Percentiles rank a stretch among this genome's conserved stretches.
These are phyloP conservation scores for Amanita jacksonii DNA, from an alignment of 768 basidiomycete species.

Conservation along the genomic window DNA sequence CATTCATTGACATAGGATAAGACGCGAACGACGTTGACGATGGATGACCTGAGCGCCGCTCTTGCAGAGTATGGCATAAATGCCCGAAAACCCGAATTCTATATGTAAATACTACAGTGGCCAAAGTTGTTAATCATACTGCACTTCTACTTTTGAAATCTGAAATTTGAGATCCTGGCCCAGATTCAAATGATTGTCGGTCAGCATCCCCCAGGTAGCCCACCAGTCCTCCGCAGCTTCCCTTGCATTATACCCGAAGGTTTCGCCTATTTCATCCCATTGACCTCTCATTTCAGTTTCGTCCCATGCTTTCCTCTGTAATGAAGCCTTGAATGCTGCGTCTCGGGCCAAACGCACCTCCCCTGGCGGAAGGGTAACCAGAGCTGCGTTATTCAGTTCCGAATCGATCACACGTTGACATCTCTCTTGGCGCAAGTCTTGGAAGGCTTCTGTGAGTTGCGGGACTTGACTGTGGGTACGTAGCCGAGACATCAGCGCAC, in stretches of 20 bases:
- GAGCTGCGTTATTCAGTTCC: conserved; percentile 32
- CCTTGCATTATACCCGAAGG: conserved; percentile 41
- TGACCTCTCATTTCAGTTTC: conserved; percentile 30
- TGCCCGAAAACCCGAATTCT: conserved; percentile 90
- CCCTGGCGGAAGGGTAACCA: conserved; percentile 34
- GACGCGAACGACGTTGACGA: conserved; percentile 87
- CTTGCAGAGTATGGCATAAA: conserved; percentile 95
- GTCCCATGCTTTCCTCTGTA: conserved; percentile 22
- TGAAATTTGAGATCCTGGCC: conserved; percentile 11
- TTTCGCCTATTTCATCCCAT: conserved; percentile 37
- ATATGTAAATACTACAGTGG: conserved; percentile 39
- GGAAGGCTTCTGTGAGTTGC: conserved; percentile 37
- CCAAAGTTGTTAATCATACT: not conserved
- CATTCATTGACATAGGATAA: conserved; percentile 48
- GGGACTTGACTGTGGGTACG: conserved; percentile 32
- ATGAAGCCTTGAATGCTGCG: conserved; percentile 22
- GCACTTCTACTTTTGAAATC: conserved; percentile 13
- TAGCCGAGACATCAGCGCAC: conserved; percentile 42
- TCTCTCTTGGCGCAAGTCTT: conserved; percentile 40
- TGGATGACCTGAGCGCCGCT: conserved; percentile 94
- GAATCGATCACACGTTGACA: conserved; percentile 31
- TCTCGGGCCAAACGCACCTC: conserved; percentile 33
- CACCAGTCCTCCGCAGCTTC: conserved; percentile 53
- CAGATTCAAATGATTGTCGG: conserved; percentile 18
- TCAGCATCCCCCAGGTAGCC: conserved; percentile 43